Evolutionary conservation across 1,284 basidiomycete genomes (phyloP).

Genomic region (Puccinia triticina): DNA sequence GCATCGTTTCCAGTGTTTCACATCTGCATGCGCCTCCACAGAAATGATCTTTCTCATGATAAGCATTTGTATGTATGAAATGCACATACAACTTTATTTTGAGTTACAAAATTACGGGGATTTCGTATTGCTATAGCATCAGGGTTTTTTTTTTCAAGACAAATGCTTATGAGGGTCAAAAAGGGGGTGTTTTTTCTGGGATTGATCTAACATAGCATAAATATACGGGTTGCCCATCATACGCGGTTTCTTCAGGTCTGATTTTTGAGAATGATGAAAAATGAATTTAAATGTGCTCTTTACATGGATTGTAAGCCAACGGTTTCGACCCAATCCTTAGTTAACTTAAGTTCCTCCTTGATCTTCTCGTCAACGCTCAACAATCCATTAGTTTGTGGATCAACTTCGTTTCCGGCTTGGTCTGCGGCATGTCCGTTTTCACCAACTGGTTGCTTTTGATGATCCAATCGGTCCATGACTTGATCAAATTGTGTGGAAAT

Average conservation of each 20-base stretch:
- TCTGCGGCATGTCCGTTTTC: background rate
- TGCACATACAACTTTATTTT: too few species aligned
- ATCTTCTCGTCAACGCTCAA: constrained; percentile 11
- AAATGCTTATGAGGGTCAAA: background rate
- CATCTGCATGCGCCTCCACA: too few species aligned
- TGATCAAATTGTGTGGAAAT: constrained; percentile 34
- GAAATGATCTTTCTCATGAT: too few species aligned
- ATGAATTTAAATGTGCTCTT: background rate
- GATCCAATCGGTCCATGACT: constrained; percentile 7
- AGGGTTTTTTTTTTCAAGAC: background rate
- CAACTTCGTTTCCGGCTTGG: background rate
- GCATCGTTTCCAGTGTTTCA: too few species aligned
- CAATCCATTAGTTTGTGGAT: background rate
- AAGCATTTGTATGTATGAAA: too few species aligned
- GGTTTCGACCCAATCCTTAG: constrained; percentile 49
- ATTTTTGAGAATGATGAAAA: background rate
- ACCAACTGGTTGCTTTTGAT: background rate
- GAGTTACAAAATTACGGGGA: background rate
- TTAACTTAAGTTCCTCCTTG: background rate
- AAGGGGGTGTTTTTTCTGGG: background rate
- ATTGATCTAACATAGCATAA: background rate
- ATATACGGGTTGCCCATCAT: background rate
- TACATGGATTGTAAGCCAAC: constrained; percentile 36
- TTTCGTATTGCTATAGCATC: background rate
- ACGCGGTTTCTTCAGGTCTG: too few species aligned